These are phyloP conservation scores for Phaffia tasmanica DNA, from an alignment of 768 basidiomycete species.

Conservation along the genomic window DNA sequence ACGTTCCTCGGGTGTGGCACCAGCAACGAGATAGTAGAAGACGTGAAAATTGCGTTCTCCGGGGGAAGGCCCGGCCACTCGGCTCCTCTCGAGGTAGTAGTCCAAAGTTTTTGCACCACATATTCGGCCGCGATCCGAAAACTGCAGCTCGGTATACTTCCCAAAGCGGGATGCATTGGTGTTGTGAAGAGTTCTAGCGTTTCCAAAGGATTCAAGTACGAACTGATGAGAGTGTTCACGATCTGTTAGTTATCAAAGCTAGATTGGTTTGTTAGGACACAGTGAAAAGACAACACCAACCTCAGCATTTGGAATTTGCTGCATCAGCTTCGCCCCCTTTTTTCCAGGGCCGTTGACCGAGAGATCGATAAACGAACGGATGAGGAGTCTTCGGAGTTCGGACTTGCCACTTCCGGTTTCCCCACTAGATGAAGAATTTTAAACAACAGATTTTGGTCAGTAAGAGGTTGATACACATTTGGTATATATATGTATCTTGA, in stretches of 20 bases:
- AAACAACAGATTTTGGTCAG: background rate
- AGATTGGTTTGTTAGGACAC: background rate
- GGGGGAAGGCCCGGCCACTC: constrained; percentile 59
- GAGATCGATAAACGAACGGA: constrained; percentile 84
- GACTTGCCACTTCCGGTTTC: constrained; percentile 91
- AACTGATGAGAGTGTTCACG: constrained; percentile 43
- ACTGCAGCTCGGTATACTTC: constrained; percentile 96
- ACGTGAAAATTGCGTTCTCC: constrained; percentile 97
- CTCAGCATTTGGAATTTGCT: constrained; percentile 79
- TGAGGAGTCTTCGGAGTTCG: constrained; percentile 75
- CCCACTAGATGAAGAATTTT: constrained; percentile 48
- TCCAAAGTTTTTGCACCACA: constrained; percentile 88
- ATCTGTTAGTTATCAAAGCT: background rate
- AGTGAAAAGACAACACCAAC: constrained; percentile 27
- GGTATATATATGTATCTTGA: background rate
- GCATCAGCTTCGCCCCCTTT: constrained; percentile 79
- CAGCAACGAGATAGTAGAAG: constrained; percentile 91
- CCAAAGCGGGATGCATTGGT: constrained; percentile 93
- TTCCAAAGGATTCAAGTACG: constrained; percentile 88
- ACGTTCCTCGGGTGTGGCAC: constrained; percentile 76
- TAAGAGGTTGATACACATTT: background rate
- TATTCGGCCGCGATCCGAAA: constrained; percentile 78
- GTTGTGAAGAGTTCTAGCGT: constrained; percentile 67
- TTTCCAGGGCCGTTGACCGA: constrained; percentile 69
- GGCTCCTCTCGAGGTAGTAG: constrained; percentile 85